phyloP scores from a whole-genome alignment of 257 asterid genomes.

The Anisodus tanguticus region DNA sequence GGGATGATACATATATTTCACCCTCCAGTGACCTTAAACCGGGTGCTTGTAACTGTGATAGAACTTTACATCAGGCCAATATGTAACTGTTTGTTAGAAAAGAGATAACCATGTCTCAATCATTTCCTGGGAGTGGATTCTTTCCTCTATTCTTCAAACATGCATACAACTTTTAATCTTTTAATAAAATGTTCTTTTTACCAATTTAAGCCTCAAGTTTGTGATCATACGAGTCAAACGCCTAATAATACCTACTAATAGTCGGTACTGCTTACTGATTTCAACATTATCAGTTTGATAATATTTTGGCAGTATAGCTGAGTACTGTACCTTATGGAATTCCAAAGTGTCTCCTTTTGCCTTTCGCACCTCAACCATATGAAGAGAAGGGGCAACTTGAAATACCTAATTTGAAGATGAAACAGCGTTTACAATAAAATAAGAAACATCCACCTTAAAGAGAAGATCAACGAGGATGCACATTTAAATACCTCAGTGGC shows the following conservation, averaged over 20 bases:
- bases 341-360: slow-evolving; percentile 84
- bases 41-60: too few species aligned
- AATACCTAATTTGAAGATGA: slow-evolving; percentile 53
- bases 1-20: neutral
- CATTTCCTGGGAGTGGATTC: neutral
- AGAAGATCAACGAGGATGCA: neutral
- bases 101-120: neutral
- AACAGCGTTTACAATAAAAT: neutral
- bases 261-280: neutral
- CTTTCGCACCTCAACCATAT: slow-evolving; percentile 79
- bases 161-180: neutral
- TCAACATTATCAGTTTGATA: neutral
- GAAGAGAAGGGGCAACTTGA: slow-evolving; percentile 78
- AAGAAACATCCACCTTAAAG: neutral
- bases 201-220: neutral
- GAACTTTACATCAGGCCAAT: too few species aligned
- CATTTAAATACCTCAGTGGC: slow-evolving; percentile 70
- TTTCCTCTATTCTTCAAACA: neutral
- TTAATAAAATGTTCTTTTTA: neutral
- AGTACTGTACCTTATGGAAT: slow-evolving; percentile 67
- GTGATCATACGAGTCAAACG: neutral
- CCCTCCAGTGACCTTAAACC: too few species aligned
- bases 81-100: too few species aligned
- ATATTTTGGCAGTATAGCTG: neutral
- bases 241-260: neutral